Conservation (phyloP, 345 rosid genomes). For the Moringa oleifera region DNA sequence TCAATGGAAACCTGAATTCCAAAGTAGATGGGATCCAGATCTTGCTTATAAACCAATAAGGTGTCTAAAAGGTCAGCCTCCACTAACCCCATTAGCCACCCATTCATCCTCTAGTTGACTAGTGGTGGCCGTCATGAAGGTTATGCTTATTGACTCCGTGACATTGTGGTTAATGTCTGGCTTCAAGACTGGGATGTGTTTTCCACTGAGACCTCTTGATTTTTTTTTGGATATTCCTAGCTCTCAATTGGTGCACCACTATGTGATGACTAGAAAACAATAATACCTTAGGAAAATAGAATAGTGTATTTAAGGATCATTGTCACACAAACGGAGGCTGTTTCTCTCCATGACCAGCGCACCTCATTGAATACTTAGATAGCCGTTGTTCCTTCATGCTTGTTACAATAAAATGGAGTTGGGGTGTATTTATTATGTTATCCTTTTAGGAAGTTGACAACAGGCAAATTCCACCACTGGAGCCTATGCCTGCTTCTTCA, state of each 20-base stretch:
- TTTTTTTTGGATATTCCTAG: not conserved
- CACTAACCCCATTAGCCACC: constrained; percentile 13
- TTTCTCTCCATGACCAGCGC: not conserved
- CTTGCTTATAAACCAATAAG: too few species aligned
- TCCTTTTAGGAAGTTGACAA: constrained; percentile 20
- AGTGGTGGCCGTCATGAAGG: constrained; percentile 21
- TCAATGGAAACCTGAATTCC: not conserved
- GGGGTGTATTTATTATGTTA: constrained; percentile 16
- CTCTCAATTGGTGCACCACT: constrained; percentile 7
- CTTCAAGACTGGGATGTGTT: not conserved
- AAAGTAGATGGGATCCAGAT: not conserved
- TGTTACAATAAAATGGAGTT: not conserved
- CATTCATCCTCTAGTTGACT: not conserved
- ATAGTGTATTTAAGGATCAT: not conserved
- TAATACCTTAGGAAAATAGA: not conserved
- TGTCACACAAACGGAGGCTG: too few species aligned
- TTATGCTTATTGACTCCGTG: constrained; percentile 12
- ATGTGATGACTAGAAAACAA: not conserved
- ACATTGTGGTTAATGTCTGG: too few species aligned
- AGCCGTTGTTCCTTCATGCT: not conserved
- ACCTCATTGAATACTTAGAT: constrained; percentile 20
- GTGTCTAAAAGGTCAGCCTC: not conserved
- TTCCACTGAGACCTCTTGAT: not conserved
- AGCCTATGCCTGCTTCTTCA: not conserved
- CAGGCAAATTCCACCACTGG: constrained; percentile 12